Base-by-base conservation (phyloP, 2,329 filamentous ascomycete genomes). In the Rhinocladiella mackenziei region DNA sequence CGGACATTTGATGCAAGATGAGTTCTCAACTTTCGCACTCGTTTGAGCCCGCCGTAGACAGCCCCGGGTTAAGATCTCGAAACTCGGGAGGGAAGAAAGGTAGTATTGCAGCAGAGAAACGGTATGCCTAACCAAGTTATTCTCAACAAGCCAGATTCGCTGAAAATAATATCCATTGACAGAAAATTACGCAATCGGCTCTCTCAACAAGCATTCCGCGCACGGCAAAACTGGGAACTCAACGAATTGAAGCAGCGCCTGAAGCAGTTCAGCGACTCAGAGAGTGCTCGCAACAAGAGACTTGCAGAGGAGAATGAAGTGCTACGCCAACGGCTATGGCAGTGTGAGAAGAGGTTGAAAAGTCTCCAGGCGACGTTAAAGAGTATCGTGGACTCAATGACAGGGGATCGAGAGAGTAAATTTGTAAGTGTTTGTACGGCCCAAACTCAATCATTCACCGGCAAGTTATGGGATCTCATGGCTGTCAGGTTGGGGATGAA, bases 121-220 rank as follows among this genome's bases (percentile, higher is more conserved):
- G n/a, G n/a, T n/a, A n/a, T n/a, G n/a, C n/a, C n/a, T n/a, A n/a
- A n/a, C n/a, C n/a, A n/a, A n/a, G n/a, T n/a, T n/a, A n/a, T n/a
- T n/a, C n/a, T n/a, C n/a, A n/a, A n/a, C n/a, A n/a, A n/a, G n/a
- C n/a, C n/a, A n/a, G n/a, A n/a, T n/a, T n/a, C n/a, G n/a, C n/a
- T n/a, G n/a, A n/a, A n/a, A n/a, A n/a, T n/a, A n/a, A n/a, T n/a
- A n/a, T n/a, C n/a, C n/a, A 32, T 18, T 20, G 22, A 14, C 26
- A 50, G 48, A 9, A 50, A 50, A 22, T 19, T 50, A 4, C 38
- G 48, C 29, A 51, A 51, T 20, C 48, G 48, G 10, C 29, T 51
- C 4, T 51, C 48, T 10, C 48, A 51, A 29, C 48, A 51, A 32
- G 48, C 48, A 11, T 51, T 51, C 33, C 48, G 48, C 2, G 43